Percentiles rank a stretch among this genome's conserved stretches.
phyloP scores from a whole-genome alignment of 2,329 filamentous ascomycete species.

The Plenodomus lindquistii region DNA sequence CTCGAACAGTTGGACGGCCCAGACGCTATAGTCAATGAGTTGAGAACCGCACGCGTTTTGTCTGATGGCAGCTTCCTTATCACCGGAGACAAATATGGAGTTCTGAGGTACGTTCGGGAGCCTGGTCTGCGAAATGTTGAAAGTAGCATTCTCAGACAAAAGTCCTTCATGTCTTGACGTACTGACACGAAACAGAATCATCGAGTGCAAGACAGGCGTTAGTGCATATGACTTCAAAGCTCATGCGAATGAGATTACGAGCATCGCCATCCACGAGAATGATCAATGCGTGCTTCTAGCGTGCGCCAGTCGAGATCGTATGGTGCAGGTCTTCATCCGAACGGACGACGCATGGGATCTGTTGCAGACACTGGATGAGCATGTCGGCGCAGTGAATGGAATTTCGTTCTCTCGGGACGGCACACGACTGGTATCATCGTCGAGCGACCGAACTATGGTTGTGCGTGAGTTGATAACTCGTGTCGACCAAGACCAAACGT shows the following conservation, averaged over 20 bases:
- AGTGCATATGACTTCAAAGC: slow-evolving; percentile 77
- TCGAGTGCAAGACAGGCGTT: slow-evolving; percentile 64
- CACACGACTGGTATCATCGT: slow-evolving; percentile 77
- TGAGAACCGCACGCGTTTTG: slow-evolving; percentile 63
- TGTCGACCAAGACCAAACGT: slow-evolving; percentile 61
- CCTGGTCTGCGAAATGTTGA: background rate
- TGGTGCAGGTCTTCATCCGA: slow-evolving; percentile 83
- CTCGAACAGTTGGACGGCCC: slow-evolving; percentile 63
- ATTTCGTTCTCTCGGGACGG: slow-evolving; percentile 75
- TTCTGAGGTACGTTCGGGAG: slow-evolving; percentile 59
- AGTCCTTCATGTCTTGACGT: background rate
- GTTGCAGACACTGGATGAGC: slow-evolving; percentile 89
- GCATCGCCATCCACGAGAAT: slow-evolving; percentile 74
- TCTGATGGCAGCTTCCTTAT: slow-evolving; percentile 68
- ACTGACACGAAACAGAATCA: slow-evolving; percentile 47
- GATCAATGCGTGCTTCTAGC: slow-evolving; percentile 70
- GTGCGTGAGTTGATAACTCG: slow-evolving; percentile 77
- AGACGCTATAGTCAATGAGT: slow-evolving; percentile 59
- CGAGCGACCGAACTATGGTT: slow-evolving; percentile 80
- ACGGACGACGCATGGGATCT: slow-evolving; percentile 67
- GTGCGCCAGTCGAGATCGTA: slow-evolving; percentile 79
- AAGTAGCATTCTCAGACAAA: background rate
- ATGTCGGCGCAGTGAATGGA: slow-evolving; percentile 81
- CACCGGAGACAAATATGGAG: slow-evolving; percentile 85
- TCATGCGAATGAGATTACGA: slow-evolving; percentile 82